Percentiles rank a stretch among this genome's conserved stretches.
phyloP scores from a whole-genome alignment of 306 rosid genomes.

The Prunus salicina region DNA sequence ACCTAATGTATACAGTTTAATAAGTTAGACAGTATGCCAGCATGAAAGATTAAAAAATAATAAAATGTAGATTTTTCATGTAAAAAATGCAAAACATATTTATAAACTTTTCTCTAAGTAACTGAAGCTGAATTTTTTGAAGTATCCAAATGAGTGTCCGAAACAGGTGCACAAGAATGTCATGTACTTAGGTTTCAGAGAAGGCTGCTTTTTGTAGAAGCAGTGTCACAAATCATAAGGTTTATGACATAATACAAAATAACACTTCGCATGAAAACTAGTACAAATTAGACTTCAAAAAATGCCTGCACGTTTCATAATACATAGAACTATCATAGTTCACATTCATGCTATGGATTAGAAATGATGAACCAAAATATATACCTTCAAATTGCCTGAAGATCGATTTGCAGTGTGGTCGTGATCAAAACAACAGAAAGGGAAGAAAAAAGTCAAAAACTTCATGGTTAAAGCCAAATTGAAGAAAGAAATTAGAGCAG shows the following conservation, averaged over 20 bases:
- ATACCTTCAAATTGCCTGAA: constrained; percentile 82
- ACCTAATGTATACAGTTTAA: no score
- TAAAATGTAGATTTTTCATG: neutral
- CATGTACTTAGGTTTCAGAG: neutral
- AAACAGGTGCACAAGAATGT: neutral
- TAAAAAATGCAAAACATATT: neutral
- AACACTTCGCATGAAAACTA: neutral
- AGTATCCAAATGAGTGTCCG: neutral
- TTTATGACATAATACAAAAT: neutral
- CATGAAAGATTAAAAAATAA: neutral
- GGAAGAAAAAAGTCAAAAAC: constrained; percentile 23
- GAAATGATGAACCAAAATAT: constrained; percentile 23
- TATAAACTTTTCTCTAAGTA: neutral
- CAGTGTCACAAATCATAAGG: neutral
- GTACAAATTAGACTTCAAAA: neutral
- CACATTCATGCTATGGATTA: constrained; percentile 13
- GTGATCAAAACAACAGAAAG: constrained; percentile 31
- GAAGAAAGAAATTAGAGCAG: constrained; percentile 14
- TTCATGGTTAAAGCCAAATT: constrained; percentile 19
- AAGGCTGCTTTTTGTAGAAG: neutral
- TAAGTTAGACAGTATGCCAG: neutral
- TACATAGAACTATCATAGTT: constrained; percentile 18
- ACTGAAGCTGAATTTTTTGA: neutral
- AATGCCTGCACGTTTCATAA: constrained; percentile 3
- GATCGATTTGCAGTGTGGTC: constrained; percentile 24